Percentiles rank a stretch among this genome's conserved stretches.
Conservation (phyloP, 2,329 filamentous ascomycete species). For the Colletotrichum destructivum region DNA sequence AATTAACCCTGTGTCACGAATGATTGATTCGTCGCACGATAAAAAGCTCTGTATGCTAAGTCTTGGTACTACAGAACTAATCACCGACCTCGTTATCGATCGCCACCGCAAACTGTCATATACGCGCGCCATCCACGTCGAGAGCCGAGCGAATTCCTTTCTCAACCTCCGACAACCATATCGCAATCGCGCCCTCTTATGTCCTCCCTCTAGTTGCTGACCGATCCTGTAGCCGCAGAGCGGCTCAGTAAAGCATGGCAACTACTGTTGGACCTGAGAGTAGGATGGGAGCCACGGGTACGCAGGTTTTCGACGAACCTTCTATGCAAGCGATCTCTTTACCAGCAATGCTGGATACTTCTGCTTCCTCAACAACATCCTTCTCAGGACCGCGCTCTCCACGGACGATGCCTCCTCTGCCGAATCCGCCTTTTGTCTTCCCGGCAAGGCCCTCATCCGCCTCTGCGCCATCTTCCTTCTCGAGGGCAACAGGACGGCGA, state of each 20-base stretch:
- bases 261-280: conserved; percentile 57
- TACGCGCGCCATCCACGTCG: conserved; percentile 27
- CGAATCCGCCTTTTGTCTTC: conserved; percentile 78
- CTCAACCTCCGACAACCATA: conserved; percentile 22
- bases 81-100: conserved; percentile 27
- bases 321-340: conserved; percentile 48
- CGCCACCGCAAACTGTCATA: conserved; percentile 21
- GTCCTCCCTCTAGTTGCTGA: conserved; percentile 58
- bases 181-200: conserved; percentile 52
- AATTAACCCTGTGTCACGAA: background rate
- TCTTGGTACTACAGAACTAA: conserved; percentile 31
- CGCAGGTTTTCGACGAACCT: conserved; percentile 37
- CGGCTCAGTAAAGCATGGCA: conserved; percentile 62
- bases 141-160: conserved; percentile 34
- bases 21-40: background rate
- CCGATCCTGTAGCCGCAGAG: conserved; percentile 64
- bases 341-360: conserved; percentile 49
- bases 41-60: conserved; percentile 16
- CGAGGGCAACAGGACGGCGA: conserved; percentile 65
- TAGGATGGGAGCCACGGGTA: conserved; percentile 48
- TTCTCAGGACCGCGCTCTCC: conserved; percentile 52
- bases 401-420: conserved; percentile 60
- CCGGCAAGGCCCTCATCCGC: conserved; percentile 65
- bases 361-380: conserved; percentile 45
- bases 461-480: conserved; percentile 63